Percentiles rank a stretch among this genome's conserved stretches.
These are phyloP conservation scores for Erodium texanum DNA, from an alignment of 441 rosid species.

Conservation along the genomic window DNA sequence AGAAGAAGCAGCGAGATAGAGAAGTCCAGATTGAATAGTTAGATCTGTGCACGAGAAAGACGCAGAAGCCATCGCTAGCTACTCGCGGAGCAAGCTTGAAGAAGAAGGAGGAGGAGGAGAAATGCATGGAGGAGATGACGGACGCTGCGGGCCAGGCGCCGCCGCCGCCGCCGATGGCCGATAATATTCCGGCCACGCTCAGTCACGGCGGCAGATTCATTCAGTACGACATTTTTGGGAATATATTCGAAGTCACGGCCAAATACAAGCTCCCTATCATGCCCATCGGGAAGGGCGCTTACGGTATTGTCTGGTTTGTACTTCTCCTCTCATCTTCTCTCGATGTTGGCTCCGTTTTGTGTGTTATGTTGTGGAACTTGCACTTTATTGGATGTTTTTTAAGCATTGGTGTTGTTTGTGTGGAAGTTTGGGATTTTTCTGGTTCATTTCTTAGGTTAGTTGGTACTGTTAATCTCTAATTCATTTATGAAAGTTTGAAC, in stretches of 20 bases:
- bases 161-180: background rate
- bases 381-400: constrained; percentile 64
- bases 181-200: constrained; percentile 60
- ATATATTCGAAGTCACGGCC: constrained; percentile 44
- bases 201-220: constrained; percentile 63
- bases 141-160: background rate
- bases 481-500: background rate
- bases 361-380: constrained; percentile 87
- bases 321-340: constrained; percentile 23
- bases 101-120: background rate
- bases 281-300: too few relatives aligned
- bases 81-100: background rate
- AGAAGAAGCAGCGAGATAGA: too few relatives aligned
- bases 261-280: too few relatives aligned
- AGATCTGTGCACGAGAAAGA: background rate
- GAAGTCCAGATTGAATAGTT: background rate
- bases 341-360: constrained; percentile 75
- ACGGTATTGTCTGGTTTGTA: too few relatives aligned
- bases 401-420: too few relatives aligned
- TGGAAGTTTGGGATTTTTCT: too few relatives aligned
- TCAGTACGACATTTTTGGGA: constrained; percentile 71
- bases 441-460: too few relatives aligned
- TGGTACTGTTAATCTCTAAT: too few relatives aligned
- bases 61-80: background rate
- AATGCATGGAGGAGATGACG: background rate